A percentile compares a stretch with the other conserved stretches of the same genome.
Conservation (phyloP, 2,329 filamentous ascomycete genomes). For the Arachnomyces sp. region DNA sequence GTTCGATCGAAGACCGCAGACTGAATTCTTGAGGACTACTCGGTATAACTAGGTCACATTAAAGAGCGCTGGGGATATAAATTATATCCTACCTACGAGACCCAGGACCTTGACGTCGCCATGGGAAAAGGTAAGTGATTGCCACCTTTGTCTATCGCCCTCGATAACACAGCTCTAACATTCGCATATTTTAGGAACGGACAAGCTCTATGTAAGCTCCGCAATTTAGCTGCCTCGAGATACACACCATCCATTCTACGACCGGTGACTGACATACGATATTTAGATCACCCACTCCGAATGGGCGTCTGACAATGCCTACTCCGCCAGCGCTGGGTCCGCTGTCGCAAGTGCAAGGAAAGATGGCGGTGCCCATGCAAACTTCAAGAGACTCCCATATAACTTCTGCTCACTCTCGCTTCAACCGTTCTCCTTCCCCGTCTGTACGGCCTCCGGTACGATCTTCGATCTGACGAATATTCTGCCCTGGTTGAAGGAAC, state of each 20-base stretch:
- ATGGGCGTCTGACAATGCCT: constrained; percentile 88
- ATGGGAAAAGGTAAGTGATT: constrained; percentile 34
- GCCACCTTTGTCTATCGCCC: constrained; percentile 4
- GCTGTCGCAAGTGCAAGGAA: constrained; percentile 56
- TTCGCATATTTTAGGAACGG: constrained; percentile 32
- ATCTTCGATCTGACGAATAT: constrained; percentile 97
- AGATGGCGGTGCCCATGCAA: constrained; percentile 47
- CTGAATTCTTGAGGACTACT: no score
- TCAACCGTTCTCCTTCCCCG: constrained; percentile 89
- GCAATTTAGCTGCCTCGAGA: background rate
- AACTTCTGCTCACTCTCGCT: constrained; percentile 96
- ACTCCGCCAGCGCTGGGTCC: constrained; percentile 69
- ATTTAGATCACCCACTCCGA: constrained; percentile 86
- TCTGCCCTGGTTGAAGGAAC: constrained; percentile 85
- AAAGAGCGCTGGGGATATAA: no score
- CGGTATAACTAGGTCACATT: no score
- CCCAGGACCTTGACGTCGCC: background rate
- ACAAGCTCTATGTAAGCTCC: constrained; percentile 42
- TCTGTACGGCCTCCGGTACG: constrained; percentile 78
- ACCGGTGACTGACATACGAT: constrained; percentile 5
- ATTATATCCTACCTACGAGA: no score
- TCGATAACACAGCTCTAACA: constrained; percentile 11
- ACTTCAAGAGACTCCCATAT: constrained; percentile 86
- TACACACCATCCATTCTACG: background rate
- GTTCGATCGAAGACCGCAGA: no score